Conservation (phyloP, 805 yeast species). For the Starmerella bombicola region DNA sequence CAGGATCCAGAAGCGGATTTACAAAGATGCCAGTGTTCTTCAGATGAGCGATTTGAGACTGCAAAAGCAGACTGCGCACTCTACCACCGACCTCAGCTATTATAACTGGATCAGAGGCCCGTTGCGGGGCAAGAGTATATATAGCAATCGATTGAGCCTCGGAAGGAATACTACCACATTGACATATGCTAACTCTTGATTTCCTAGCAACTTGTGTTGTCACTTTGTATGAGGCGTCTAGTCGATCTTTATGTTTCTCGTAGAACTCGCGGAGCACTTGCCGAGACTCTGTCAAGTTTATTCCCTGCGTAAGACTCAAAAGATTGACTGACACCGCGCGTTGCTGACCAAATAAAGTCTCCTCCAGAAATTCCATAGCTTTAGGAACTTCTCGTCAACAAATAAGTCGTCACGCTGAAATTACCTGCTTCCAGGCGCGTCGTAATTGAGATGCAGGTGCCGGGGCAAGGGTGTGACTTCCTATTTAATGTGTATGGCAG, state of each 20-base stretch:
- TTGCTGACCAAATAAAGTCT: slow-evolving; percentile 10
- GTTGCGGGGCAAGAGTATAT: slow-evolving; percentile 9
- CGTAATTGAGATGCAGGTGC: too few species aligned
- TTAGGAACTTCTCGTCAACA: too few species aligned
- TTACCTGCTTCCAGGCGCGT: too few species aligned
- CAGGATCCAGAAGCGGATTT: slow-evolving; percentile 9
- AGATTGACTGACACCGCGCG: slow-evolving; percentile 8
- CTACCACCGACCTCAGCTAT: slow-evolving; percentile 1
- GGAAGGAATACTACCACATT: neutral
- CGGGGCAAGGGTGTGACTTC: too few species aligned
- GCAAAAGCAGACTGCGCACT: slow-evolving; percentile 3
- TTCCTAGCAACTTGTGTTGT: neutral
- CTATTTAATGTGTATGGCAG: too few species aligned
- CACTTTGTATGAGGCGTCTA: slow-evolving; percentile 12
- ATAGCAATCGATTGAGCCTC: neutral
- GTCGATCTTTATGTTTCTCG: neutral
- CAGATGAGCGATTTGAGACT: neutral
- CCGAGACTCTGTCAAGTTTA: slow-evolving; percentile 4
- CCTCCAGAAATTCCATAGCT: slow-evolving; percentile 7
- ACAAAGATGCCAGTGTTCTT: slow-evolving; percentile 2
- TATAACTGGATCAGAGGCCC: slow-evolving; percentile 11
- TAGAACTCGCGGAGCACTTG: slow-evolving; percentile 5
- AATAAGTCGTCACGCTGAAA: too few species aligned
- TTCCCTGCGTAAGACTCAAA: slow-evolving; percentile 5
- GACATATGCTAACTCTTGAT: neutral